A percentile compares a stretch with the other conserved stretches of the same genome.
phyloP scores from a whole-genome alignment of 176 grass and related monocot species.

The Eleusine coracana region DNA sequence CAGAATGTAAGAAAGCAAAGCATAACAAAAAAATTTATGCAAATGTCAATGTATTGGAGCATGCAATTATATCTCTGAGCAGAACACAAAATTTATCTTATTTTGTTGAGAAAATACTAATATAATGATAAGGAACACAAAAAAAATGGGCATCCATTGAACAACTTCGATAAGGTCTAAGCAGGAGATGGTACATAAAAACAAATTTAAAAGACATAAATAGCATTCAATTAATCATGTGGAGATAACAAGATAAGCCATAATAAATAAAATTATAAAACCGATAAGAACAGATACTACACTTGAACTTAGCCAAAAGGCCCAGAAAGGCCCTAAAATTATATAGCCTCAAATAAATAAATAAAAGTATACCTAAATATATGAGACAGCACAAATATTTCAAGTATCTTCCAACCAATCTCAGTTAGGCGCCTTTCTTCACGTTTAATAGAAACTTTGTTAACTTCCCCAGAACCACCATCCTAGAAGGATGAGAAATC shows the following conservation, averaged over 20 bases:
- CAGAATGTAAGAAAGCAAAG: constrained; percentile 37
- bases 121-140: constrained; percentile 12
- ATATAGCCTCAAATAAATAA: neutral
- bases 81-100: constrained; percentile 14
- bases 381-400: constrained; percentile 85
- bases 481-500: constrained; percentile 60
- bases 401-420: constrained; percentile 87
- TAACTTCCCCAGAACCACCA: constrained; percentile 81
- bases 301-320: too few species aligned
- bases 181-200: neutral
- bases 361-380: constrained; percentile 74
- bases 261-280: constrained; percentile 31
- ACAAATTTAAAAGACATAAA: neutral
- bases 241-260: constrained; percentile 19
- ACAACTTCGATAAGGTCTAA: neutral
- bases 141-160: neutral
- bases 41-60: constrained; percentile 13
- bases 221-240: constrained; percentile 15
- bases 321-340: too few species aligned
- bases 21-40: constrained; percentile 15
- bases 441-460: constrained; percentile 80
- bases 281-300: too few species aligned
- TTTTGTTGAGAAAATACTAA: neutral
- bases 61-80: constrained; percentile 25
- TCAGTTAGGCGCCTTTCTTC: constrained; percentile 83